A percentile compares a stretch with the other conserved stretches of the same genome.
Evolutionary conservation across 257 asterid species (phyloP).

Genomic region (Capsicum chinense): DNA sequence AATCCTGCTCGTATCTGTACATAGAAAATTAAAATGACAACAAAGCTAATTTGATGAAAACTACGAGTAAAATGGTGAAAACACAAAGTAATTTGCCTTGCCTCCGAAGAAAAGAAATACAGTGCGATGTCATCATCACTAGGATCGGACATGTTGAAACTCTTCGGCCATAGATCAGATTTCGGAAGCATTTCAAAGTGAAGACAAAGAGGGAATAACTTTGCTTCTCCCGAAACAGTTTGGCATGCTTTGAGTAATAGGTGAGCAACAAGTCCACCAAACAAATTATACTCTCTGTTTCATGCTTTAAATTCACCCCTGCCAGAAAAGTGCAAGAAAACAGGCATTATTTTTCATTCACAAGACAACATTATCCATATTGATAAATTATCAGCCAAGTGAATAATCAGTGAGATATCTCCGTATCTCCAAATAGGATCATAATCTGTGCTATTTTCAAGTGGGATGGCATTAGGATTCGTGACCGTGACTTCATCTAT

Average conservation of each 20-base stretch:
- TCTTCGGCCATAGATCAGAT: slow-evolving; percentile 64
- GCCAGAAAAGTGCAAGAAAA: slow-evolving; percentile 30
- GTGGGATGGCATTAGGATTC: neutral
- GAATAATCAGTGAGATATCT: neutral
- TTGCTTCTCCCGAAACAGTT: slow-evolving; percentile 49
- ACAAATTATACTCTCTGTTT: slow-evolving; percentile 37
- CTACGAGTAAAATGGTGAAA: neutral
- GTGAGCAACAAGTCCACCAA: slow-evolving; percentile 61
- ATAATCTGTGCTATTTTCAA: neutral
- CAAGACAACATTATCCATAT: neutral
- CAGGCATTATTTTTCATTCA: neutral
- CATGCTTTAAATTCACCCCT: slow-evolving; percentile 59
- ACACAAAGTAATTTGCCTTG: slow-evolving; percentile 43
- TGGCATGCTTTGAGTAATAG: slow-evolving; percentile 50
- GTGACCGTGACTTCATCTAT: neutral
- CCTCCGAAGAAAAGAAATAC: slow-evolving; percentile 64
- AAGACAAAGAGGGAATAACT: slow-evolving; percentile 47
- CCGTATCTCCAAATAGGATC: slow-evolving; percentile 71
- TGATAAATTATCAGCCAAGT: neutral
- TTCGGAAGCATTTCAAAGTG: slow-evolving; percentile 65
- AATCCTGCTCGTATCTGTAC: slow-evolving; percentile 42
- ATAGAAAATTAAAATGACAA: slow-evolving; percentile 10
- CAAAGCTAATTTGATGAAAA: neutral
- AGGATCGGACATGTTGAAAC: slow-evolving; percentile 51
- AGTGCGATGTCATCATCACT: slow-evolving; percentile 58